Base-by-base conservation (phyloP, 1,284 basidiomycete genomes). In the Schizophyllum amplum region DNA sequence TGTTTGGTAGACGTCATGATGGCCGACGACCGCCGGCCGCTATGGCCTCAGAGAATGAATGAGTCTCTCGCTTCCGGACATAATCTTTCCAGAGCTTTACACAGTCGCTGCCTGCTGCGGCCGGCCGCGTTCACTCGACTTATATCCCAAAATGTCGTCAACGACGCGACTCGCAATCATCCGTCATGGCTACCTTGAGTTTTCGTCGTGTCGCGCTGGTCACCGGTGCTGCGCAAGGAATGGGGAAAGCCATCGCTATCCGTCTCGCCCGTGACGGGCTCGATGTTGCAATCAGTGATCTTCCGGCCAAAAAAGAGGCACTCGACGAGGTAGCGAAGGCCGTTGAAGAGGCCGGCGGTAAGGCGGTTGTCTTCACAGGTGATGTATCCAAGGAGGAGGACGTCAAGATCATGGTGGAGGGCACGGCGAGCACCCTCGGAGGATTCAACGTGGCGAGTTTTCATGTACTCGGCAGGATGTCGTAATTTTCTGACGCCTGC, bases 211-310 rank as follows among this genome's bases (percentile, higher is more conserved):
- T 66, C 5, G 73, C 70, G 1, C 60, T 76, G 42, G 66, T 75
- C 6, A 76, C 75, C 2, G 74, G 73, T 4, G 69, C 68, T 4
- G 68, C 69, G 2, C 69, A 71, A 54, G 78, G 75, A 5, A 71
- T 78, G 26, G 76, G 76, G 1, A 65, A 69, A 17, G 71, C 72
- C 15, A 73, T 76, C 51, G 72, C 72, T 9, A 62, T 74, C 0
- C 68, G 72, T 0, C 68, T 79, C 5, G 74, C 77, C 0, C 57
- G 64, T 4, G 76, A 79, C 53, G 78, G 75, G 0, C 66, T 75
- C 24, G 67, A 74, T 54, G 62, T 79, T 1, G 72, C 67, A 5
- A 47, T 79, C 24, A 66, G 69, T 51, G 76, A 78, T 58, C 33
- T 77, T 4, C 62, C 65, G 0, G 57, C 56, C 13, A 69, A 75